A percentile compares a stretch with the other conserved stretches of the same genome.
phyloP scores from a whole-genome alignment of 148 eudicot genomes.

The Limonium bicolor region DNA sequence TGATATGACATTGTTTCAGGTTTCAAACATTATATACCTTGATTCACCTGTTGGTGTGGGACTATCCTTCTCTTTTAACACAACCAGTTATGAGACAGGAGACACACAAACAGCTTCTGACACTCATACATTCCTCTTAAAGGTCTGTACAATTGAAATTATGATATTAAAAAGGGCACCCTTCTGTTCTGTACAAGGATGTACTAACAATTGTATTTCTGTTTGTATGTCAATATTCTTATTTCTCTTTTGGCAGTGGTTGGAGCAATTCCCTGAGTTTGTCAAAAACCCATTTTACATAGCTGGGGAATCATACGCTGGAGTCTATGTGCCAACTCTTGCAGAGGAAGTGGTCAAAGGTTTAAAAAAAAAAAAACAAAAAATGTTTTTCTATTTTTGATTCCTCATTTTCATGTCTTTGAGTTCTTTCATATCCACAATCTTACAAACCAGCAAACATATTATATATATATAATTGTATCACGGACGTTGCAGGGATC shows the following conservation, averaged over 20 bases:
- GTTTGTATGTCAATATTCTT: too few species aligned
- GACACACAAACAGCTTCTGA: slow-evolving; percentile 23
- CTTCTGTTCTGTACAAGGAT: neutral
- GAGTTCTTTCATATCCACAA: too few species aligned
- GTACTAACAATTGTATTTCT: neutral
- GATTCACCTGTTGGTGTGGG: slow-evolving; percentile 30
- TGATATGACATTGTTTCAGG: slow-evolving; percentile 13
- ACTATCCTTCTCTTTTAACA: slow-evolving; percentile 15
- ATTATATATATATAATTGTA: neutral
- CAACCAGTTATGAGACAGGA: slow-evolving; percentile 16
- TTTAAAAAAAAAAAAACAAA: neutral
- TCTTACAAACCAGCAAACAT: too few species aligned
- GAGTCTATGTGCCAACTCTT: slow-evolving; percentile 47
- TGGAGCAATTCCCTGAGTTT: slow-evolving; percentile 23
- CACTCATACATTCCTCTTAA: slow-evolving; percentile 17
- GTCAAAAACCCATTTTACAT: slow-evolving; percentile 28
- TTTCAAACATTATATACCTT: slow-evolving; percentile 27
- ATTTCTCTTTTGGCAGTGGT: slow-evolving; percentile 23
- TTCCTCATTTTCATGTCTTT: too few species aligned
- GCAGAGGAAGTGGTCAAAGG: slow-evolving; percentile 33
- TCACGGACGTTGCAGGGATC: slow-evolving; percentile 16
- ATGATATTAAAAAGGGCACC: too few species aligned
- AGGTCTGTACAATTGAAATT: slow-evolving; percentile 11
- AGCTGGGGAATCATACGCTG: slow-evolving; percentile 42
- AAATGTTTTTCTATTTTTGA: neutral